These are phyloP conservation scores for Tolypocladium cylindrosporum DNA, from an alignment of 2,329 filamentous ascomycete genomes.

Conservation along the genomic window DNA sequence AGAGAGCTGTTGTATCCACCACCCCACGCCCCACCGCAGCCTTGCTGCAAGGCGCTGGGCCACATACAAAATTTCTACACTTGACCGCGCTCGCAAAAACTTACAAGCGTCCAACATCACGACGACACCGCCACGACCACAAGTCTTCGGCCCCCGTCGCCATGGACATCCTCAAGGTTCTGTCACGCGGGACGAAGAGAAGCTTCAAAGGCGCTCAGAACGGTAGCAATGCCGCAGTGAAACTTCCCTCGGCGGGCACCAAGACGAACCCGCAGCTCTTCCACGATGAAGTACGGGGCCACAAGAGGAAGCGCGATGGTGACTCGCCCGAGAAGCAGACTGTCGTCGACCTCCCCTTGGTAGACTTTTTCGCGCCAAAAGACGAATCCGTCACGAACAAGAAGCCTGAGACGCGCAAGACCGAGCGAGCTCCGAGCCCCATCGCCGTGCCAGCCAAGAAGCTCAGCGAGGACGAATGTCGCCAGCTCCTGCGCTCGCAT, in stretches of 20 bases:
- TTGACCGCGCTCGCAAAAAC: neutral
- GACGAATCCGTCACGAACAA: slow-evolving; percentile 23
- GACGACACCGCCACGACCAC: neutral
- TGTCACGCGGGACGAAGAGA: slow-evolving; percentile 60
- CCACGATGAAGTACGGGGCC: slow-evolving; percentile 41
- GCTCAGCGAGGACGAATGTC: slow-evolving; percentile 60
- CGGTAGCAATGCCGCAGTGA: slow-evolving; percentile 22
- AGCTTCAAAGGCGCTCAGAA: slow-evolving; percentile 25
- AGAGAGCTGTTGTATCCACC: neutral
- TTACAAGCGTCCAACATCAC: neutral
- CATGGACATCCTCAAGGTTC: slow-evolving; percentile 66
- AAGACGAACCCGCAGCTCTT: slow-evolving; percentile 60
- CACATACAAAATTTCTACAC: slow-evolving; percentile 8
- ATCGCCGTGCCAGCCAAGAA: slow-evolving; percentile 16
- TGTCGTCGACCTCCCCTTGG: slow-evolving; percentile 29
- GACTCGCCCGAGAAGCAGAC: slow-evolving; percentile 22
- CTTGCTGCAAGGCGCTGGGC: slow-evolving; percentile 10
- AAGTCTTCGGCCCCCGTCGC: neutral
- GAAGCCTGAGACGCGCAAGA: slow-evolving; percentile 9
- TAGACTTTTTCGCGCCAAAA: slow-evolving; percentile 51
- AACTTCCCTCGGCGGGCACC: slow-evolving; percentile 55
- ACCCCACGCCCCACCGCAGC: slow-evolving; percentile 7
- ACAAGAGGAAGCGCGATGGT: slow-evolving; percentile 45
- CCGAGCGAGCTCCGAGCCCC: slow-evolving; percentile 18
- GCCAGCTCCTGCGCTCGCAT: slow-evolving; percentile 65